Evolutionary conservation across 1,284 basidiomycete genomes (phyloP), one percentile per base, ranked within the genome.

Genomic region (Ustilago sp.): DNA sequence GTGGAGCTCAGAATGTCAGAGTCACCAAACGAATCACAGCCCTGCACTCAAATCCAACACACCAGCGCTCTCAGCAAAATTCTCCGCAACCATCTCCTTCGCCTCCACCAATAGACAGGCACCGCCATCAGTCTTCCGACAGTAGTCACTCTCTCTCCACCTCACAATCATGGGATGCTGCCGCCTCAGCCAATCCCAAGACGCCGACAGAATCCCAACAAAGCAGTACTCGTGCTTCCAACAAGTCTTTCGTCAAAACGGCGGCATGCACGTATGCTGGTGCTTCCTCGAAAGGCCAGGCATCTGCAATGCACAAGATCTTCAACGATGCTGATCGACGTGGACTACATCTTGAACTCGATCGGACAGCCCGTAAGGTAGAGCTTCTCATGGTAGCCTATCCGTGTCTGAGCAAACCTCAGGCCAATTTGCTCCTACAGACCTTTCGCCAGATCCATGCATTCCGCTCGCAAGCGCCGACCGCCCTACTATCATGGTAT

Each of bases 401-500:
- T 47, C 65, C 70, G 2, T 11, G 3, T 15, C 50, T 73, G 8
- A 64, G 31, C 52, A 15, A 63, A 15, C 6, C 52, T 7, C 64
- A 73, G 32, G 68, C 65, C 3, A 19, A 8, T 3, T 53, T 76
- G 6, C 35, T 76, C 1, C 23, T 60, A n/a, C 53, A 45, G 8
- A 54, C 34, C 17, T 68, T 56, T 17, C 32, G n/a, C 2, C 74
- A 53, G n/a, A 50, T 62, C 36, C 38, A 41, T 5, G 7, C 23
- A 1, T 38, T 51, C 8, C 61, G 62, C 4, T 59, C 74, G 6
- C 41, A 55, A 4, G 34, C 62, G 48, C 59, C 74, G 3, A 52
- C n/a, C 11, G 59, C 65, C 2, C 31, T 68, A 7, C 17, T 71
- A 2, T 31, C 61, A 5, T 76, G 74, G 74, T 76, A 76, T 48